Base-by-base conservation (phyloP, 1,139 yeast genomes). In the Yamadazyma siamensis region DNA sequence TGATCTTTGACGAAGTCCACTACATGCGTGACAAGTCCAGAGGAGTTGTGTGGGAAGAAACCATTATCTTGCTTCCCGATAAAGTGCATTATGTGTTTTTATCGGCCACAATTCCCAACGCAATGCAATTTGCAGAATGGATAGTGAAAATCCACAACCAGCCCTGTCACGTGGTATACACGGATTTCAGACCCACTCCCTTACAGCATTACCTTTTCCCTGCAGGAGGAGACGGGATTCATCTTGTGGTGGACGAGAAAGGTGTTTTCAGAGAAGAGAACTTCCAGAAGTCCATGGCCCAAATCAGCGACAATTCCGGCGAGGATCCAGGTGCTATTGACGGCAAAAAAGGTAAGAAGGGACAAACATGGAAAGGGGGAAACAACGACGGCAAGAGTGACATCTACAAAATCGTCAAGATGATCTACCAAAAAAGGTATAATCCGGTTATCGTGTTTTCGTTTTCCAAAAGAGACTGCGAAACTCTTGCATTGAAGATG, bases 41-140 rank as follows among this genome's bases (percentile, higher is more conserved):
- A 62, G 99, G 99, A 54, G 99, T 91, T 27, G 98, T 91, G 22
- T 91, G 99, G 99, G 99, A 91, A 65, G 99, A 91, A 61, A 94
- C 96, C 13, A 91, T 91, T 44, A 91, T 91, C 40, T 72, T 91
- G 62, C 70, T 91, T 33, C 99, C 99, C 3, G 96, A 89, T 49
- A 94, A 91, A 61, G 96, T 94, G 25, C 85, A 80, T 47, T 81
- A 82, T 49, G 91, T 83, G 12, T 80, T 88, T 46, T 66, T 88
- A 43, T 88, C 96, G 10, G 99, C 99, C 29, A 91, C 99, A 3
- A 94, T 91, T 41, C 98, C 99, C 22, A 91, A 91, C 56, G 96
- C 98, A 4, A 84, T 87, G 83, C 96, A 91, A 54, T 91, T 91
- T 66, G 98, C 98, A 7, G 95, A 89, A 51, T 91, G 99, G 99